Conservation (phyloP, 1,284 basidiomycete genomes). For the Moesziomyces sp. region DNA sequence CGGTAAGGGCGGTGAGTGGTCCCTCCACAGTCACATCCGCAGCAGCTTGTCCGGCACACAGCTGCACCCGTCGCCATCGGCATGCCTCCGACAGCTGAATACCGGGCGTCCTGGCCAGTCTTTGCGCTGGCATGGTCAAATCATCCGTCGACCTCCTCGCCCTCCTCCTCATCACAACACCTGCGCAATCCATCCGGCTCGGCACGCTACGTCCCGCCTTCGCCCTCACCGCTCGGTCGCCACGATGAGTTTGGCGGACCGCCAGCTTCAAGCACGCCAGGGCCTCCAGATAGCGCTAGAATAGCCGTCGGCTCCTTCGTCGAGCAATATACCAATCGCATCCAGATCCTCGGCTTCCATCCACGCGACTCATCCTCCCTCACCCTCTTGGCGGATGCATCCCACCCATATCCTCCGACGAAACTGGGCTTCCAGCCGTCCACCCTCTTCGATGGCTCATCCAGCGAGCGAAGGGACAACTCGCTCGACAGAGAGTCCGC, state of each 20-base stretch:
- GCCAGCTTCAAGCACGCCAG: slow-evolving; percentile 25
- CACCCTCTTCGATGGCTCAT: slow-evolving; percentile 48
- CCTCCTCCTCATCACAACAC: slow-evolving; percentile 38
- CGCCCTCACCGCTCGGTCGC: slow-evolving; percentile 45
- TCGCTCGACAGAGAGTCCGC: slow-evolving; percentile 37
- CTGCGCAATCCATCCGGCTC: slow-evolving; percentile 43
- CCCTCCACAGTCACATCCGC: neutral
- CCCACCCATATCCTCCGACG: slow-evolving; percentile 66
- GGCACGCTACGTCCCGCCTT: slow-evolving; percentile 38
- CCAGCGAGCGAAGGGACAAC: slow-evolving; percentile 31
- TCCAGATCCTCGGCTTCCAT: slow-evolving; percentile 63
- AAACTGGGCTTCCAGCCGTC: slow-evolving; percentile 66
- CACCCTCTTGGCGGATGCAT: slow-evolving; percentile 58
- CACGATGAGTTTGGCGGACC: slow-evolving; percentile 31
- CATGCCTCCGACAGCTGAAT: slow-evolving; percentile 47
- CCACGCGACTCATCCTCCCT: slow-evolving; percentile 43
- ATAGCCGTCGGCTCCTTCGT: slow-evolving; percentile 65
- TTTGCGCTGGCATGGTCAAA: slow-evolving; percentile 63
- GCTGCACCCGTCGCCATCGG: neutral
- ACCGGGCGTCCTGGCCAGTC: slow-evolving; percentile 55
- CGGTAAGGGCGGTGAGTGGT: neutral
- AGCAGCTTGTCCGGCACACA: neutral
- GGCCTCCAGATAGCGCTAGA: slow-evolving; percentile 50
- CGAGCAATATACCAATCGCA: slow-evolving; percentile 64
- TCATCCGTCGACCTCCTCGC: slow-evolving; percentile 40